phyloP scores from a whole-genome alignment of 176 grass and related monocot species.

The Melocanna baccifera region DNA sequence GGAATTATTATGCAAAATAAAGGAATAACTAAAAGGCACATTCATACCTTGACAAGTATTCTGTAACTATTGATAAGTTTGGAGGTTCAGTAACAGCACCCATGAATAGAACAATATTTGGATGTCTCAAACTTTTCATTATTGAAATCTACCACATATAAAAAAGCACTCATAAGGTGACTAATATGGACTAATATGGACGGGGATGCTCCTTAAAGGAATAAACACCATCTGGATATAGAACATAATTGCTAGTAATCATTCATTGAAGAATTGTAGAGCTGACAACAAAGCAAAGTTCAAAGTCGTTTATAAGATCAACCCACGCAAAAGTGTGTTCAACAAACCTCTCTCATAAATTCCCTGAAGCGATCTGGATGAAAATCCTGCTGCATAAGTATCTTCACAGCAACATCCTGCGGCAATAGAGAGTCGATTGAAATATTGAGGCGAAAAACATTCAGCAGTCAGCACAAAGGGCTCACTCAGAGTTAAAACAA shows the following conservation, averaged over 20 bases:
- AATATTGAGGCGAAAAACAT: conserved; percentile 2
- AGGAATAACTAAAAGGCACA: conserved; percentile 5
- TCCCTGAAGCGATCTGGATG: conserved; percentile 80
- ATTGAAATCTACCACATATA: conserved; percentile 54
- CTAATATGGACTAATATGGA: background rate
- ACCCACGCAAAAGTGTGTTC: background rate
- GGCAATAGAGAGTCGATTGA: conserved; percentile 19
- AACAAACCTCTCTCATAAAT: conserved; percentile 91
- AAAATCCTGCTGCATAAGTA: conserved; percentile 98
- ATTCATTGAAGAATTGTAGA: background rate
- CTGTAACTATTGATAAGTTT: conserved; percentile 80
- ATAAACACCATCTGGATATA: conserved; percentile 2
- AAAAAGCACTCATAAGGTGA: conserved; percentile 15
- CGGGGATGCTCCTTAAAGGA: background rate
- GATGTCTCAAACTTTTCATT: conserved; percentile 93
- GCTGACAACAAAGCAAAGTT: background rate
- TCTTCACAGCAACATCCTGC: conserved; percentile 98
- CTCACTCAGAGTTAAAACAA: conserved; percentile 4
- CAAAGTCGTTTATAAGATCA: background rate
- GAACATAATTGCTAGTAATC: background rate
- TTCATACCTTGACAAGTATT: conserved; percentile 89
- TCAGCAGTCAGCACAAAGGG: background rate
- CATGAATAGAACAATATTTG: conserved; percentile 97
- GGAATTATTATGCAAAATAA: background rate
- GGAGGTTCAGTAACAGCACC: conserved; percentile 86